These are phyloP conservation scores for grape (Vitis vinifera) DNA, from an alignment of 164 flowering plant species.

Conservation along the genomic window DNA sequence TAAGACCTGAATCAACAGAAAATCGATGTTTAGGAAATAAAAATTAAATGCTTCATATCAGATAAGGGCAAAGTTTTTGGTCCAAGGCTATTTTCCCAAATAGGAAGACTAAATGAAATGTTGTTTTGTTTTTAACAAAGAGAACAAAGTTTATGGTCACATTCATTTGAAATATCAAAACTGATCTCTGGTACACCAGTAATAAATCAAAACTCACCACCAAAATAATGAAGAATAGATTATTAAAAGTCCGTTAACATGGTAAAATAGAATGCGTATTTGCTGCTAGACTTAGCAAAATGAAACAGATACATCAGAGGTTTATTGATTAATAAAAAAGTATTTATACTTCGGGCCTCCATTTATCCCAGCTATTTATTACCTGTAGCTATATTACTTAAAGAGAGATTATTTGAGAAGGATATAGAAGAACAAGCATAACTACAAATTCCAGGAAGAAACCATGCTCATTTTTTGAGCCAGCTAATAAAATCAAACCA, in stretches of 20 bases:
- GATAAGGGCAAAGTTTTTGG: not conserved
- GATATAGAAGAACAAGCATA: not conserved
- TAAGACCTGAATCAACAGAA: constrained; percentile 60
- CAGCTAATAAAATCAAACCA: not conserved
- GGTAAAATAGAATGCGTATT: no score
- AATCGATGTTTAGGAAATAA: constrained; percentile 1
- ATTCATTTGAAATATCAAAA: no score
- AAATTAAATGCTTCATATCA: not conserved
- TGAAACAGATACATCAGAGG: not conserved
- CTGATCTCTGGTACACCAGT: no score
- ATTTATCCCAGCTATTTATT: not conserved
- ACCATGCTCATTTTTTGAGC: not conserved
- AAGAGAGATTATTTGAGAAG: not conserved
- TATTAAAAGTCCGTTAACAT: no score
- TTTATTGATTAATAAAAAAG: not conserved
- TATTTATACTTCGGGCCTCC: not conserved
- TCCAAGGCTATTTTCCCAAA: no score
- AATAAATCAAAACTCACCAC: no score
- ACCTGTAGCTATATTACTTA: not conserved
- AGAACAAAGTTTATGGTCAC: no score
- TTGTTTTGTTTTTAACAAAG: no score
- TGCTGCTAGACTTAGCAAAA: not conserved
- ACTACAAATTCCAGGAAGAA: not conserved
- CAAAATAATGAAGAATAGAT: no score
- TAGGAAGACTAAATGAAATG: no score